phyloP scores from a whole-genome alignment of 768 basidiomycete genomes.

The Termitomyces titanicus region DNA sequence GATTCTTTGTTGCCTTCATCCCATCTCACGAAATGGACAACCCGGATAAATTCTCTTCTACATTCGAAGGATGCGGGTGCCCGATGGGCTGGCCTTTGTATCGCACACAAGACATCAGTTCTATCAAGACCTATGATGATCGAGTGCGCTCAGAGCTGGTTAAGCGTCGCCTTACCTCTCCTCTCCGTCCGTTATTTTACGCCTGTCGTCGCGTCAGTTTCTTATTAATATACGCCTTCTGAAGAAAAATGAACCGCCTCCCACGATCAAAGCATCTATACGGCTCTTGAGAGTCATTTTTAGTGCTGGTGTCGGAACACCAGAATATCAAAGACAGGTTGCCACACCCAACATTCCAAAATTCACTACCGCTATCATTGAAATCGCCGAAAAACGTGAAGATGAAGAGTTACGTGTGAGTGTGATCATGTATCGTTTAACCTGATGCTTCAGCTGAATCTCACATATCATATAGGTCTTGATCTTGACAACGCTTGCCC shows the following conservation, averaged over 20 bases:
- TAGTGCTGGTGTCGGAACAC: constrained; percentile 50
- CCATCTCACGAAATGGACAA: constrained; percentile 71
- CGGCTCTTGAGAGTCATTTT: constrained; percentile 63
- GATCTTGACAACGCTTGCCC: constrained; percentile 45
- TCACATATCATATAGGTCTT: constrained; percentile 32
- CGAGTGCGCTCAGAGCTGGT: constrained; percentile 72
- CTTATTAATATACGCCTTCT: constrained; percentile 24
- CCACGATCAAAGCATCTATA: constrained; percentile 60
- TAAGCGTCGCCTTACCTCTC: constrained; percentile 57
- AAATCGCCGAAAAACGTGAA: constrained; percentile 47
- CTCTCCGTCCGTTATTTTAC: constrained; percentile 58
- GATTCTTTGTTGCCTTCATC: constrained; percentile 56
- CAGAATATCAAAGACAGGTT: constrained; percentile 82
- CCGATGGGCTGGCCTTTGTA: constrained; percentile 76
- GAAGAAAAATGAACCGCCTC: constrained; percentile 67
- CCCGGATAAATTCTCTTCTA: constrained; percentile 69
- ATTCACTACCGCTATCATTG: constrained; percentile 56
- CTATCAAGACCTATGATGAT: constrained; percentile 59
- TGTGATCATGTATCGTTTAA: constrained; percentile 1
- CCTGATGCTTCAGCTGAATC: background rate
- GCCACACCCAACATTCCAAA: constrained; percentile 70
- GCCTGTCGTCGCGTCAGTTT: constrained; percentile 14
- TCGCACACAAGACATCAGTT: constrained; percentile 64
- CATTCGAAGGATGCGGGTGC: constrained; percentile 75
- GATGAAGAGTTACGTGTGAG: constrained; percentile 59